Evolutionary conservation across 1,284 basidiomycete species (phyloP).

Genomic region (Cutaneotrichosporon mucoides): DNA sequence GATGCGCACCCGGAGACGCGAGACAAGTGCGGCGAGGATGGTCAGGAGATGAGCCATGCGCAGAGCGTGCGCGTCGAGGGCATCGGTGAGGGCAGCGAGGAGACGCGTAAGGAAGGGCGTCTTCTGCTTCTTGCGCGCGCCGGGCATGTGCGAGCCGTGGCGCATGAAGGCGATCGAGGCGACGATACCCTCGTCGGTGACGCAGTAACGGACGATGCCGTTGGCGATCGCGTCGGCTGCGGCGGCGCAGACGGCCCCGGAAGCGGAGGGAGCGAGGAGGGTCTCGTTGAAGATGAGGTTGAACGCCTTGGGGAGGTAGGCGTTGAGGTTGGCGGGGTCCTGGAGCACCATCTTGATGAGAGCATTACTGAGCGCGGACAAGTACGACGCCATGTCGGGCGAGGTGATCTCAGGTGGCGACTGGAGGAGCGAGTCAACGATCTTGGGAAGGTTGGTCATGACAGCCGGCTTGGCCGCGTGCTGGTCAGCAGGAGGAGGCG

Average conservation of each 20-base stretch:
- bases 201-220: constrained; percentile 62
- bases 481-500: constrained; percentile 47
- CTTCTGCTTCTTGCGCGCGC: constrained; percentile 53
- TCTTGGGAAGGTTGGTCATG: constrained; percentile 57
- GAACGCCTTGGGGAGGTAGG: constrained; percentile 65
- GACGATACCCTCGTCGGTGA: constrained; percentile 61
- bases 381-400: constrained; percentile 50
- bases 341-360: constrained; percentile 45
- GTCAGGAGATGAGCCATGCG: constrained; percentile 65
- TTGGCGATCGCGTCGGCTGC: constrained; percentile 59
- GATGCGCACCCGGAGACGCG: constrained; percentile 47
- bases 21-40: constrained; percentile 53
- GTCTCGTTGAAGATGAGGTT: constrained; percentile 70
- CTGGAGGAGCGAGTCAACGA: constrained; percentile 68
- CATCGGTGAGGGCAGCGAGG: constrained; percentile 60
- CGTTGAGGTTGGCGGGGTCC: constrained; percentile 38
- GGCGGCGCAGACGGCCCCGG: constrained; percentile 52
- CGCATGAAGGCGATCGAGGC: constrained; percentile 51
- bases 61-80: constrained; percentile 64
- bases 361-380: constrained; percentile 57
- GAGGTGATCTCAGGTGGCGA: constrained; percentile 64
- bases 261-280: constrained; percentile 34
- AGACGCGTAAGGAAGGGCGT: constrained; percentile 61
- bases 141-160: constrained; percentile 35
- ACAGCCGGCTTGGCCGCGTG: constrained; percentile 35